Evolutionary conservation across 805 yeast species (phyloP), one percentile per base, ranked within the genome.

Genomic region (Spencermartinsiella europaea): DNA sequence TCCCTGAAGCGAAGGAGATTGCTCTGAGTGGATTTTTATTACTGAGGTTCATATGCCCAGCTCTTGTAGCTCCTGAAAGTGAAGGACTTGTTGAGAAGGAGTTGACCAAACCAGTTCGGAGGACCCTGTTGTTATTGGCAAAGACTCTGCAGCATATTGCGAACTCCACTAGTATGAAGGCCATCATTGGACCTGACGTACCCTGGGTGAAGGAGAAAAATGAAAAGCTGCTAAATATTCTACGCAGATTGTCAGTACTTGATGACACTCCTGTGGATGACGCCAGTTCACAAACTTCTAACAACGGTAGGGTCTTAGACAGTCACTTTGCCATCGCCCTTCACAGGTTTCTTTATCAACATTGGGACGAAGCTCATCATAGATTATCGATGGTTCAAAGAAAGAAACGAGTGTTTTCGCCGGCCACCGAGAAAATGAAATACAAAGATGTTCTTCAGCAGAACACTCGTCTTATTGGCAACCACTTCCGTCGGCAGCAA

Each of bases 21-120:
- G 88, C 95, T 0, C 83, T 85, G n/a, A 91, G 95, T 0, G 84
- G 95, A 0, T 88, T 84, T 58, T 65, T 88, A 36, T 86, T 88
- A 57, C 69, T 88, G 52, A 68, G 91, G 47, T 76, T 81, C 49
- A 70, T 81, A 42, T 83, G 95, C 59, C 96, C 96, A 4, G 91
- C 90, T 0, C 76, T 88, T 52, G 86, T 87, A 3, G 78, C 86
- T 36, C 95, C 95, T 0, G 93, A 85, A 47, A 69, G 75, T 5
- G 70, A 57, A 34, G 61, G 57, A 10, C 46, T 63, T 4, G 40
- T 63, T 19, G 48, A 43, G 5, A 21, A 27, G 12, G 43, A 54
- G 7, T 58, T 53, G 7, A 22, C 58, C 7, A 42, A 45, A 14
- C 52, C 46, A n/a, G 46, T 52, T 38, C 33, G 60, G 16, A 44